These are phyloP conservation scores for Conidiobolus incongruus DNA, from an alignment of 371 early-diverging fungal genomes.

Conservation along the genomic window DNA sequence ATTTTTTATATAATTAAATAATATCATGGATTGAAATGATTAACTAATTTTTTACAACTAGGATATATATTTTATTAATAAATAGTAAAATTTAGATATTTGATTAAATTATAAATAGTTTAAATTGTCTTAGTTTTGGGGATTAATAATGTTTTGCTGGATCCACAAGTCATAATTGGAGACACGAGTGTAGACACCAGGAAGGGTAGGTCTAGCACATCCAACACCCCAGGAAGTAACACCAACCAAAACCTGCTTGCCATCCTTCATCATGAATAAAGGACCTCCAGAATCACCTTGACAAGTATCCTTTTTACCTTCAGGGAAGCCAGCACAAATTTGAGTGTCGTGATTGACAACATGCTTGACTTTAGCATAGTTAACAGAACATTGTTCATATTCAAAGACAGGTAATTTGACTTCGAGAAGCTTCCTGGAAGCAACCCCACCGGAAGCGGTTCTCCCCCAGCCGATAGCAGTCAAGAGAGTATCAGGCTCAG, in stretches of 20 bases:
- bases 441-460: background rate
- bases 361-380: background rate
- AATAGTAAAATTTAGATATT: too few relatives aligned
- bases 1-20: too few relatives aligned
- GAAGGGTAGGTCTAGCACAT: background rate
- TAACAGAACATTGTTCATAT: background rate
- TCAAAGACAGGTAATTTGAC: conserved; percentile 2
- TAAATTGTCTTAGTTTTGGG: too few relatives aligned
- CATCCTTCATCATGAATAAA: background rate
- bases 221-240: too few relatives aligned
- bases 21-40: too few relatives aligned
- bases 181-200: background rate
- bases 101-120: too few relatives aligned
- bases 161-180: too few relatives aligned
- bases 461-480: too few relatives aligned
- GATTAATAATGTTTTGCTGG: too few relatives aligned
- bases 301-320: background rate
- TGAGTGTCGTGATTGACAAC: background rate
- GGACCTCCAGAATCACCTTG: conserved; percentile 4
- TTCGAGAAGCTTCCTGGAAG: background rate
- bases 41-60: too few relatives aligned
- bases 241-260: background rate
- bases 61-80: too few relatives aligned
- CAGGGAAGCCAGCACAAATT: background rate
- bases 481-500: background rate